Evolutionary conservation across 768 basidiomycete genomes (phyloP).

Genomic region (Leccinellum albellum): DNA sequence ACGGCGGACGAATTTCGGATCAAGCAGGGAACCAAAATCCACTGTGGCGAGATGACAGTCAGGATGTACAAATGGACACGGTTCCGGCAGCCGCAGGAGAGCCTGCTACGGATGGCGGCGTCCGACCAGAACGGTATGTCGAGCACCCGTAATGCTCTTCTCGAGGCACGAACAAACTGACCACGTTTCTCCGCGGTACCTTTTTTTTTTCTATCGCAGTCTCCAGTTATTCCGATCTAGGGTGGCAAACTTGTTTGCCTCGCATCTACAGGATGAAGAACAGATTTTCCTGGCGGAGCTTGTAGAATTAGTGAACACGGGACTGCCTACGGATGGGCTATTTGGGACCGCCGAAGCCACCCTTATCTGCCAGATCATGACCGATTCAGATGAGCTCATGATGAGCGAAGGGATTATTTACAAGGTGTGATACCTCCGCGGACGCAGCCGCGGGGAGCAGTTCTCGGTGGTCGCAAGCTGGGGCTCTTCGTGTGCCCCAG

Average conservation of each 20-base stretch:
- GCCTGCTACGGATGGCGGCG: constrained; percentile 39
- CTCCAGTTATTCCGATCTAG: constrained; percentile 76
- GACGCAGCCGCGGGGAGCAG: not conserved
- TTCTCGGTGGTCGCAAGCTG: not conserved
- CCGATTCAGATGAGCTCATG: constrained; percentile 72
- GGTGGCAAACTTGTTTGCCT: constrained; percentile 68
- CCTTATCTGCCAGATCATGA: constrained; percentile 70
- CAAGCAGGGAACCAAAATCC: constrained; percentile 45
- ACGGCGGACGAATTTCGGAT: constrained; percentile 22
- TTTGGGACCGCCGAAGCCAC: constrained; percentile 84
- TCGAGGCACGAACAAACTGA: not conserved
- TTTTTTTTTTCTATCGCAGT: not conserved
- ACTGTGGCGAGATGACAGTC: constrained; percentile 65
- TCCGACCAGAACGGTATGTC: constrained; percentile 58
- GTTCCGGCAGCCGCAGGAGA: constrained; percentile 38
- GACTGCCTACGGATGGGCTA: constrained; percentile 59
- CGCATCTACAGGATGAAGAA: constrained; percentile 69
- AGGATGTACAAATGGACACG: constrained; percentile 60
- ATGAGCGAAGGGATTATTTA: constrained; percentile 84
- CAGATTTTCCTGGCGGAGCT: constrained; percentile 68
- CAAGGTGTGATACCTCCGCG: constrained; percentile 51
- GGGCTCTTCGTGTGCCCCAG: not conserved
- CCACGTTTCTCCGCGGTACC: not conserved
- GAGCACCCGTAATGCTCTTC: constrained; percentile 1
- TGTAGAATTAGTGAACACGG: constrained; percentile 72